A percentile compares a stretch with the other conserved stretches of the same genome.
These are phyloP conservation scores for Shiraia sp. DNA, from an alignment of 2,329 filamentous ascomycete species.

Conservation along the genomic window DNA sequence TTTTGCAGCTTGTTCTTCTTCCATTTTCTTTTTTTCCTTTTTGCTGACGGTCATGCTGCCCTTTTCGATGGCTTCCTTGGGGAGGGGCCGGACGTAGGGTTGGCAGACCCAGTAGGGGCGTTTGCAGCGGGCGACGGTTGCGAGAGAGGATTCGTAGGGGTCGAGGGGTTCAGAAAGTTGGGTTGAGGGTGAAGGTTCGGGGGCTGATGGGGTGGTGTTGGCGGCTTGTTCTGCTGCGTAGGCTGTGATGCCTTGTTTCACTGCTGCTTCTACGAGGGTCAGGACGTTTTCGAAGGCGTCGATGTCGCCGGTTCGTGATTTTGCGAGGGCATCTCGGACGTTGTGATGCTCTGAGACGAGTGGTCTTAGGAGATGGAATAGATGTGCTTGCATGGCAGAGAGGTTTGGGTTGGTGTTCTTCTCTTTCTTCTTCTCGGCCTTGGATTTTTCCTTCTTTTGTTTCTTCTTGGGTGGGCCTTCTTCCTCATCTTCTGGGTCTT, in stretches of 20 bases:
- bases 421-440: slow-evolving; percentile 54
- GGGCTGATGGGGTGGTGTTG: neutral
- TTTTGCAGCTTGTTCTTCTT: slow-evolving; percentile 48
- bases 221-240: slow-evolving; percentile 53
- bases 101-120: slow-evolving; percentile 91
- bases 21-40: slow-evolving; percentile 56
- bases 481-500: slow-evolving; percentile 19
- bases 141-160: slow-evolving; percentile 62
- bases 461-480: slow-evolving; percentile 44
- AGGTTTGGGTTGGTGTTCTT: slow-evolving; percentile 67
- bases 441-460: slow-evolving; percentile 30
- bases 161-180: slow-evolving; percentile 18
- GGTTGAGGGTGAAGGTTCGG: neutral
- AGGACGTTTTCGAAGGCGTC: slow-evolving; percentile 77
- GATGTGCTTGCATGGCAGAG: slow-evolving; percentile 81
- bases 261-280: slow-evolving; percentile 71
- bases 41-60: slow-evolving; percentile 76
- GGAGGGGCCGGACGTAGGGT: slow-evolving; percentile 82
- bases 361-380: slow-evolving; percentile 87
- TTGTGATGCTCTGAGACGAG: slow-evolving; percentile 80
- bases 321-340: slow-evolving; percentile 81
- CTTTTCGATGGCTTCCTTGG: slow-evolving; percentile 82
- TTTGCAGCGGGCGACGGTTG: slow-evolving; percentile 71
- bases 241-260: slow-evolving; percentile 72
- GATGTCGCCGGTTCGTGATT: slow-evolving; percentile 70